phyloP scores from a whole-genome alignment of 805 yeast species.

The Myxozyma neglecta region DNA sequence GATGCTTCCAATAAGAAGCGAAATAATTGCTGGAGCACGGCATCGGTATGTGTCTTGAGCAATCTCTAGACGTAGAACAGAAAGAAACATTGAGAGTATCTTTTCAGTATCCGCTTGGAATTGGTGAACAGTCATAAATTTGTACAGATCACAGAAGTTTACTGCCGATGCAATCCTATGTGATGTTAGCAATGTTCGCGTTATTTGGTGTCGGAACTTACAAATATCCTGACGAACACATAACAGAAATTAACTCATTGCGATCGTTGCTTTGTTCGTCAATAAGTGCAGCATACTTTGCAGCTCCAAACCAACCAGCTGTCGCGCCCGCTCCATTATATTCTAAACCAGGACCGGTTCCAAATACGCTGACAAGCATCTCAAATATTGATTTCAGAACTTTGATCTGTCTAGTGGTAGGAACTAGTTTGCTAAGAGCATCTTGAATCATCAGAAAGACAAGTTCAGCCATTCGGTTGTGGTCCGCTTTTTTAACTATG shows the following conservation, averaged over 20 bases:
- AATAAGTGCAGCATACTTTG: neutral
- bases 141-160: neutral
- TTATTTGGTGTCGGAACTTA: neutral
- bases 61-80: neutral
- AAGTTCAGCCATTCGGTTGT: neutral
- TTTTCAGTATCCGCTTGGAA: neutral
- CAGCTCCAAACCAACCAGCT: neutral
- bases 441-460: neutral
- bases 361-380: neutral
- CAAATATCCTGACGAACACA: conserved; percentile 2
- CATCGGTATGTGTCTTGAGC: neutral
- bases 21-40: neutral
- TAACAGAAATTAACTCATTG: neutral
- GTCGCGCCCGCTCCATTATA: neutral
- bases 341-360: neutral
- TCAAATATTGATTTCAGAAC: neutral
- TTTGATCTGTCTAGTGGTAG: neutral
- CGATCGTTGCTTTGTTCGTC: neutral
- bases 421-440: neutral
- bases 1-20: neutral
- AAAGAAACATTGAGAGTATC: neutral
- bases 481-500: neutral
- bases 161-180: neutral
- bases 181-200: neutral
- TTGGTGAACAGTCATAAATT: neutral